Evolutionary conservation across 108 stramenopile genomes (phyloP), one percentile per base, ranked within the genome.

Genomic region (Nitzschia sp.): DNA sequence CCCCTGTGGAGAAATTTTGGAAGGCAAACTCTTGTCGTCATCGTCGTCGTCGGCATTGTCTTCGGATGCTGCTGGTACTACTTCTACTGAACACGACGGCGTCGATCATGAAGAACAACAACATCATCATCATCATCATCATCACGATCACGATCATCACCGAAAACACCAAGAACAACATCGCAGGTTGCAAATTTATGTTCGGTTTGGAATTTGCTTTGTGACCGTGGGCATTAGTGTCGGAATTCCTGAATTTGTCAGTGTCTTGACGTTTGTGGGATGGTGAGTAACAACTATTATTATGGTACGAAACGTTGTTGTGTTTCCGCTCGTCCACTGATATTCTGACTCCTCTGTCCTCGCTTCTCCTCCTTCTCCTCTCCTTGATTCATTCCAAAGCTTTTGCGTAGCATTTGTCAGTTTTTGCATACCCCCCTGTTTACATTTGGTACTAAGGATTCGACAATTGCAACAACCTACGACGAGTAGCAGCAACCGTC

Each of bases 1-100:
- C 5, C 92, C 92, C 9, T 86, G 85, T 50, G 85, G 84, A 31
- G 85, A 89, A 73, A 50, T 94, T 22, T 55, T 94, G 6, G 89
- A 94, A 68, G 89, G 85, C 22, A 94, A 89, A 63, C 53, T 91
- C 8, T 29, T 67, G 22, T 19, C 32, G 0, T n/a, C n/a, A n/a
- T n/a, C n/a, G 15, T 36, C 19, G 32, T 36, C 41, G 41, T 15
- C 9, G 9, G 13, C 41, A 15, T 15, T 13, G 15, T 19, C 9
- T 52, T 9, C 9, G 5, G 21, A 52, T 52, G 5, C 9, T 23
- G 50, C 5, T 52, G 50, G n/a, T 23, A 52, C 21, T 52, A 52
- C 17, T 34, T 15, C 23, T 31, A 47, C 23, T 64, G 15, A 35
- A 25, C 9, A 31, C 59, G n/a, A 15, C 41, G 29, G 8, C 27